phyloP scores from a whole-genome alignment of 768 basidiomycete genomes.

The Lentinula lateritia region DNA sequence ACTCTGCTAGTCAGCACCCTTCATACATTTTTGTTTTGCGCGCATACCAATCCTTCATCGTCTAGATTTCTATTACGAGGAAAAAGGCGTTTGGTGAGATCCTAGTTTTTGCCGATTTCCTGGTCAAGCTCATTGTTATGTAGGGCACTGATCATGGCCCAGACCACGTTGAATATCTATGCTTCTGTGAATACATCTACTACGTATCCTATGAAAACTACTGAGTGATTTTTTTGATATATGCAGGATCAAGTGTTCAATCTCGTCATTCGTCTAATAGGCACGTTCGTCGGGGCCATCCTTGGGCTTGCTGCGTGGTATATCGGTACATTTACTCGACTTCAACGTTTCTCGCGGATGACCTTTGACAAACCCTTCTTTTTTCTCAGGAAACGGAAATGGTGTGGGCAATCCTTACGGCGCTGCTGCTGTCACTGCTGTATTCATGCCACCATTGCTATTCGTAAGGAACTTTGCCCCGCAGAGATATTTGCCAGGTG shows the following conservation, averaged over 20 bases:
- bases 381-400: conserved; percentile 30
- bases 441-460: conserved; percentile 40
- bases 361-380: neutral
- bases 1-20: conserved; percentile 33
- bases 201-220: neutral
- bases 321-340: conserved; percentile 23
- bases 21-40: neutral
- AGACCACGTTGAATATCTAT: conserved; percentile 51
- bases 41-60: neutral
- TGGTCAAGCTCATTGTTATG: neutral
- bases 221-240: neutral
- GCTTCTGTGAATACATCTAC: conserved; percentile 23
- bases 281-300: conserved; percentile 37
- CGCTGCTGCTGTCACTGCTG: conserved; percentile 39
- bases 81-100: conserved; percentile 42
- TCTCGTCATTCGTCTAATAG: conserved; percentile 38
- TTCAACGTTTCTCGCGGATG: neutral
- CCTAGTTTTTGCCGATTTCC: neutral
- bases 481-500: conserved; percentile 28
- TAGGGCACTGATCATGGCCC: conserved; percentile 57
- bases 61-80: conserved; percentile 34
- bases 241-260: conserved; percentile 45
- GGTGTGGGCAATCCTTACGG: conserved; percentile 53
- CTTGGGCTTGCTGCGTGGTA: conserved; percentile 48
- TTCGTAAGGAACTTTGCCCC: conserved; percentile 47